phyloP scores from a whole-genome alignment of 2,329 filamentous ascomycete genomes.

The Paraphaeosphaeria minitans region DNA sequence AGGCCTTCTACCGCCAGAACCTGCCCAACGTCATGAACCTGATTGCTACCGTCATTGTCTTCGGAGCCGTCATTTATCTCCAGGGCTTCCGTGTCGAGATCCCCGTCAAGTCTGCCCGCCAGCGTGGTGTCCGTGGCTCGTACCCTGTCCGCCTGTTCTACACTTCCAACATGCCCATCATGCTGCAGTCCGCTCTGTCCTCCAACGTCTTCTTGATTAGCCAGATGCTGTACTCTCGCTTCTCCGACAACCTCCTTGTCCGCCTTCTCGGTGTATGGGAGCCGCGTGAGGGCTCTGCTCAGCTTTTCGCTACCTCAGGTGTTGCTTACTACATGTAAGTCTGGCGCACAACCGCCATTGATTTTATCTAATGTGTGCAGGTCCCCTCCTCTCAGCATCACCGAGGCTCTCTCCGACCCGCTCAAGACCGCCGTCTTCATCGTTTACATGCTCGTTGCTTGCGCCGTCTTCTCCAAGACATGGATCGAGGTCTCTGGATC shows the following conservation, averaged over 20 bases:
- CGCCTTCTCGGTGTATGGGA: slow-evolving; percentile 98
- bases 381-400: slow-evolving; percentile 95
- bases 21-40: slow-evolving; percentile 99
- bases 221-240: slow-evolving; percentile 99
- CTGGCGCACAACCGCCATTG: background rate
- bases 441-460: slow-evolving; percentile 96
- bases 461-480: slow-evolving; percentile 98
- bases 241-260: slow-evolving; percentile 98
- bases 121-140: slow-evolving; percentile 96
- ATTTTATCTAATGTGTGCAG: slow-evolving; percentile 27
- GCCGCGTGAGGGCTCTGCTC: slow-evolving; percentile 91
- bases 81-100: slow-evolving; percentile 99
- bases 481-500: slow-evolving; percentile 99
- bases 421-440: slow-evolving; percentile 97
- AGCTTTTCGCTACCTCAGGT: slow-evolving; percentile 91
- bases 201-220: slow-evolving; percentile 99
- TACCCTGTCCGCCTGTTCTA: slow-evolving; percentile 99
- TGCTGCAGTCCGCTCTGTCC: slow-evolving; percentile 97
- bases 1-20: slow-evolving; percentile 99
- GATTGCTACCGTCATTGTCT: slow-evolving; percentile 87
- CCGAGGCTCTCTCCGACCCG: slow-evolving; percentile 93
- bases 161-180: slow-evolving; percentile 99
- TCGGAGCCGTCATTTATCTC: slow-evolving; percentile 97
- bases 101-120: slow-evolving; percentile 98
- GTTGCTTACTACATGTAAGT: slow-evolving; percentile 94